Percentiles rank a stretch among this genome's conserved stretches.
These are phyloP conservation scores for Fraxinus anomala DNA, from an alignment of 257 asterid species.

Conservation along the genomic window DNA sequence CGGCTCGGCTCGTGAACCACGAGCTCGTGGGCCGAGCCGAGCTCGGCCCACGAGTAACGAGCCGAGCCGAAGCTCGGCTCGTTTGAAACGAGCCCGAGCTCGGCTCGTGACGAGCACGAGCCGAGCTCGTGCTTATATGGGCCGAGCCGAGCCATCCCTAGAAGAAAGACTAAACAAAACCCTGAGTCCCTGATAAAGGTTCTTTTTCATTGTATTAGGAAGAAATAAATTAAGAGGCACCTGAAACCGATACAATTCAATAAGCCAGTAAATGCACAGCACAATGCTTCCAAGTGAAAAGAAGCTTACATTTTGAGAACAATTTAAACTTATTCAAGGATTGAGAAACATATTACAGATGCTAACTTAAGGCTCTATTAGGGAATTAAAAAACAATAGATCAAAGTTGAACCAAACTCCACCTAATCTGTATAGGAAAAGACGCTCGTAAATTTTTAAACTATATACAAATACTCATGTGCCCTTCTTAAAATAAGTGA, in stretches of 20 bases:
- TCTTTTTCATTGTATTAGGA: neutral
- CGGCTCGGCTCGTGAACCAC: too few relatives aligned
- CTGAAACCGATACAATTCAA: neutral
- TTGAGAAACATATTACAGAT: neutral
- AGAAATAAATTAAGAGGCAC: conserved; percentile 4
- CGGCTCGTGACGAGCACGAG: too few relatives aligned
- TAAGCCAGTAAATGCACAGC: conserved; percentile 14
- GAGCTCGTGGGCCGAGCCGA: too few relatives aligned
- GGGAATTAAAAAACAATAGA: neutral
- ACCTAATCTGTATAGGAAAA: neutral
- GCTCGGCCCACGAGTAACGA: too few relatives aligned
- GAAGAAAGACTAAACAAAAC: conserved; percentile 20
- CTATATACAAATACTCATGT: neutral
- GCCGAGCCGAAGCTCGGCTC: too few relatives aligned
- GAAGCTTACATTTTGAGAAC: conserved; percentile 8
- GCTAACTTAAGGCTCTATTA: neutral
- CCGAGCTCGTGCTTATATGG: too few relatives aligned
- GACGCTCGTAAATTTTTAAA: conserved; percentile 6
- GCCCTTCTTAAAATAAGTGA: conserved; percentile 7
- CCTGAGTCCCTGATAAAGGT: neutral
- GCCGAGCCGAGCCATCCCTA: too few relatives aligned
- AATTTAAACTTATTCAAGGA: conserved; percentile 14
- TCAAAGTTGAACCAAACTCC: neutral
- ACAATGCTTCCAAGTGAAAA: neutral
- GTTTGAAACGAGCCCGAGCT: too few relatives aligned